phyloP scores from a whole-genome alignment of 2,329 filamentous ascomycete genomes.

The Pyricularia sp. region DNA sequence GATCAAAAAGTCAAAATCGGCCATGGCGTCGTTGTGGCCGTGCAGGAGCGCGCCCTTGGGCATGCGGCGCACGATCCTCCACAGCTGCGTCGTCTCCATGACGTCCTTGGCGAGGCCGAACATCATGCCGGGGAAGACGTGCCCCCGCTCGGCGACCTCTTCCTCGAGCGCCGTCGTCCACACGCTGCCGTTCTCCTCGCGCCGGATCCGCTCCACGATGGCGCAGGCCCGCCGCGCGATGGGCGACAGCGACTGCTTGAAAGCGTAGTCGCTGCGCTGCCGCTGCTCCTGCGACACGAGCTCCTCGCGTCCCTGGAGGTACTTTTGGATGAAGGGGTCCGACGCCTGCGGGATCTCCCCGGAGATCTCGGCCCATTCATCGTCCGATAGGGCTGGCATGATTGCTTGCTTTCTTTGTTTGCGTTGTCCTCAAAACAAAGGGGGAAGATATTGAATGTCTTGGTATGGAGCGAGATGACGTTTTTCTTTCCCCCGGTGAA shows the following conservation, averaged over 20 bases:
- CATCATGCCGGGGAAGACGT: slow-evolving; percentile 81
- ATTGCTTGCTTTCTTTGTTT: background rate
- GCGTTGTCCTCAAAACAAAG: too few relatives aligned
- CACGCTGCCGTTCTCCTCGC: slow-evolving; percentile 59
- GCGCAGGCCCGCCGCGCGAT: slow-evolving; percentile 64
- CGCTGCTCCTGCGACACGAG: slow-evolving; percentile 73
- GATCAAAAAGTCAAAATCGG: slow-evolving; percentile 72
- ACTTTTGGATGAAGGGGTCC: slow-evolving; percentile 73
- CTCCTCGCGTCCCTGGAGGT: slow-evolving; percentile 59
- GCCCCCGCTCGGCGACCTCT: slow-evolving; percentile 40
- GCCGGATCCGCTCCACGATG: slow-evolving; percentile 69
- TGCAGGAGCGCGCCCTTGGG: slow-evolving; percentile 81
- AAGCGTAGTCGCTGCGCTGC: slow-evolving; percentile 62
- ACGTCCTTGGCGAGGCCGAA: slow-evolving; percentile 74
- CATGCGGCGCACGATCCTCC: slow-evolving; percentile 73
- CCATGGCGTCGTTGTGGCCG: slow-evolving; percentile 83
- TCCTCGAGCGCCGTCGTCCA: slow-evolving; percentile 69
- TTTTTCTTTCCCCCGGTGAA: background rate
- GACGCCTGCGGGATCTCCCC: slow-evolving; percentile 41
- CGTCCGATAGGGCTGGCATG: slow-evolving; percentile 32
- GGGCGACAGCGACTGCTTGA: slow-evolving; percentile 63
- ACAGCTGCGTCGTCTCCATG: slow-evolving; percentile 75
- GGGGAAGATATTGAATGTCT: background rate
- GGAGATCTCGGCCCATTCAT: slow-evolving; percentile 46
- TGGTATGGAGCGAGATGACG: background rate